These are phyloP conservation scores for Dittrichia graveolens DNA, from an alignment of 129 eudicot genomes.

Conservation along the genomic window DNA sequence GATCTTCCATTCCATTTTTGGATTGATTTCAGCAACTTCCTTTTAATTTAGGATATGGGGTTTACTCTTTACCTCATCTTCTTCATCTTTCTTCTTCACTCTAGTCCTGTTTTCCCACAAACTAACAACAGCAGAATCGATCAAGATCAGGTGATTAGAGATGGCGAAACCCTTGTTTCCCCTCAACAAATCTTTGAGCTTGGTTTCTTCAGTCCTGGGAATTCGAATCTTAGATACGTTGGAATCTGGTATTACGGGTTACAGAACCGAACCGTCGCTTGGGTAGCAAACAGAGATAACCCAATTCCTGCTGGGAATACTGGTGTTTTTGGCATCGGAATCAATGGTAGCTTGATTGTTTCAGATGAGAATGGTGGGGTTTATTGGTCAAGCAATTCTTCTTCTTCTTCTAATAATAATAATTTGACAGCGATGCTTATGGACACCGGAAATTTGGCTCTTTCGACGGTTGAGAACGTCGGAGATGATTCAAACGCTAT, in stretches of 20 bases:
- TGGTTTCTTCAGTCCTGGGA: constrained; percentile 64
- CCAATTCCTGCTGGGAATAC: constrained; percentile 41
- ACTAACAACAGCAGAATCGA: constrained; percentile 35
- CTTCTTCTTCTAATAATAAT: background rate
- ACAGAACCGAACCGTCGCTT: constrained; percentile 47
- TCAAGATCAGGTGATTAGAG: constrained; percentile 44
- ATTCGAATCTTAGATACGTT: constrained; percentile 41
- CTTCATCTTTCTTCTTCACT: constrained; percentile 26
- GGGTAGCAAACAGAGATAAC: constrained; percentile 70
- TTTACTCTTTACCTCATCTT: background rate
- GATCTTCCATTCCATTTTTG: background rate
- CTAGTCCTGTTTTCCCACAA: constrained; percentile 32
- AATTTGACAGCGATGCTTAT: constrained; percentile 48
- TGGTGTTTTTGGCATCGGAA: constrained; percentile 46
- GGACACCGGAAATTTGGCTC: constrained; percentile 57
- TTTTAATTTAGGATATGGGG: constrained; percentile 38
- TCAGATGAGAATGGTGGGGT: constrained; percentile 38
- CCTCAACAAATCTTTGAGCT: constrained; percentile 40
- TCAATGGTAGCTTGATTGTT: constrained; percentile 43
- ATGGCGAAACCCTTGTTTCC: constrained; percentile 54
- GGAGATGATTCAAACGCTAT: constrained; percentile 22
- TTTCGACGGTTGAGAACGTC: constrained; percentile 16
- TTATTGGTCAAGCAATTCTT: constrained; percentile 47
- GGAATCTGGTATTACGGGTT: constrained; percentile 65
- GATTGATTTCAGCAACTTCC: constrained; percentile 5